Conservation (phyloP, 2,329 filamentous ascomycete genomes). For the Bimuria novae-zelandiae region DNA sequence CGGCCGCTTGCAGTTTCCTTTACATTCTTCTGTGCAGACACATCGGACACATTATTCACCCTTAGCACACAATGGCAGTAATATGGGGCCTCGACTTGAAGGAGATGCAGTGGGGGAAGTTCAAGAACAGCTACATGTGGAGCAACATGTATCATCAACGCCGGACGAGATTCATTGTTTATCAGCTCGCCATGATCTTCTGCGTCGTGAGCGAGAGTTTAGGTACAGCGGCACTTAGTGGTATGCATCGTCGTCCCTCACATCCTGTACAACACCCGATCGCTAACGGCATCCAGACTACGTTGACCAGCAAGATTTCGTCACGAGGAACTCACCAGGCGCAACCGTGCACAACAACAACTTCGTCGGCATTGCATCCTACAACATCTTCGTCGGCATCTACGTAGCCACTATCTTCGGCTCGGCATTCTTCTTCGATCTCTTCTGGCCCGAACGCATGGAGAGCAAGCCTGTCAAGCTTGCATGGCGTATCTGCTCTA, state of each 20-base stretch:
- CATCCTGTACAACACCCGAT: background rate
- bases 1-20: background rate
- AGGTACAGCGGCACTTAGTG: slow-evolving; percentile 59
- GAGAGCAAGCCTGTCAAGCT: slow-evolving; percentile 55
- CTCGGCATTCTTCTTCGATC: slow-evolving; percentile 64
- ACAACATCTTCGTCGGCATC: slow-evolving; percentile 64
- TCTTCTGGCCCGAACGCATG: slow-evolving; percentile 62
- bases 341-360: slow-evolving; percentile 59
- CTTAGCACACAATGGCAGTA: slow-evolving; percentile 40
- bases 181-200: slow-evolving; percentile 63
- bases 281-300: slow-evolving; percentile 50
- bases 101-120: slow-evolving; percentile 63
- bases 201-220: slow-evolving; percentile 62
- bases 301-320: slow-evolving; percentile 57
- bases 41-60: background rate
- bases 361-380: slow-evolving; percentile 60
- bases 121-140: slow-evolving; percentile 63
- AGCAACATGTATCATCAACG: slow-evolving; percentile 60
- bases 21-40: background rate
- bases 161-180: slow-evolving; percentile 63
- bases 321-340: slow-evolving; percentile 47
- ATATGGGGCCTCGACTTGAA: slow-evolving; percentile 63
- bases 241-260: slow-evolving; percentile 39
- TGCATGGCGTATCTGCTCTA: slow-evolving; percentile 60
- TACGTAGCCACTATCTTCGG: slow-evolving; percentile 63